Evolutionary conservation across 2,329 filamentous ascomycete species (phyloP).

Genomic region (Proliferodiscus dingleyae): DNA sequence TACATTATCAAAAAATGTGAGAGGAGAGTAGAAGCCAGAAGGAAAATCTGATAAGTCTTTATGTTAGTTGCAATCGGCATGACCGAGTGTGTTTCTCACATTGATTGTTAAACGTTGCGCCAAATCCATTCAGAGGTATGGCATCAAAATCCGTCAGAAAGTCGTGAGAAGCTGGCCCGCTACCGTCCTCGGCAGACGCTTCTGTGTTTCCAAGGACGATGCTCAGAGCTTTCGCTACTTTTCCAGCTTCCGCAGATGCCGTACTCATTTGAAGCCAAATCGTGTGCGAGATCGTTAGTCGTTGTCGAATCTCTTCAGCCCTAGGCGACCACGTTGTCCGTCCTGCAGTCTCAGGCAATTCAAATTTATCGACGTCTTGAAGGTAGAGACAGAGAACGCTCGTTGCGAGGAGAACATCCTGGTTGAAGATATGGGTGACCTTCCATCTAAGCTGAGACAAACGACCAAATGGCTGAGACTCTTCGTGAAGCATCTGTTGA

Average conservation of each 20-base stretch:
- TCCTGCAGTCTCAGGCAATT: constrained; percentile 21
- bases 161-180: constrained; percentile 23
- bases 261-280: constrained; percentile 29
- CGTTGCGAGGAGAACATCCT: constrained; percentile 28
- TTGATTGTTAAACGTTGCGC: constrained; percentile 26
- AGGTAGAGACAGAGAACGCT: constrained; percentile 28
- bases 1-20: constrained; percentile 27
- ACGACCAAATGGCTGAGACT: constrained; percentile 27
- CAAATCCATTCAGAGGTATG: constrained; percentile 25
- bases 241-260: constrained; percentile 26
- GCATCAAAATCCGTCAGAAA: constrained; percentile 26
- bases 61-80: constrained; percentile 24
- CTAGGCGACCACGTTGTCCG: constrained; percentile 22
- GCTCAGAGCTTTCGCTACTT: constrained; percentile 29
- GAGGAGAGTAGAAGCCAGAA: constrained; percentile 26
- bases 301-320: constrained; percentile 26
- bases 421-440: constrained; percentile 27
- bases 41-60: constrained; percentile 23
- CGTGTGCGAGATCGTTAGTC: constrained; percentile 25
- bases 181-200: constrained; percentile 20
- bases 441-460: constrained; percentile 28
- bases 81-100: constrained; percentile 23
- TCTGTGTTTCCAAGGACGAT: constrained; percentile 29
- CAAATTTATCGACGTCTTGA: constrained; percentile 27
- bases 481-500: constrained; percentile 28